Evolutionary conservation across 371 early-diverging fungal genomes (phyloP), one percentile per base, ranked within the genome.

Genomic region (Mortierella sp.): DNA sequence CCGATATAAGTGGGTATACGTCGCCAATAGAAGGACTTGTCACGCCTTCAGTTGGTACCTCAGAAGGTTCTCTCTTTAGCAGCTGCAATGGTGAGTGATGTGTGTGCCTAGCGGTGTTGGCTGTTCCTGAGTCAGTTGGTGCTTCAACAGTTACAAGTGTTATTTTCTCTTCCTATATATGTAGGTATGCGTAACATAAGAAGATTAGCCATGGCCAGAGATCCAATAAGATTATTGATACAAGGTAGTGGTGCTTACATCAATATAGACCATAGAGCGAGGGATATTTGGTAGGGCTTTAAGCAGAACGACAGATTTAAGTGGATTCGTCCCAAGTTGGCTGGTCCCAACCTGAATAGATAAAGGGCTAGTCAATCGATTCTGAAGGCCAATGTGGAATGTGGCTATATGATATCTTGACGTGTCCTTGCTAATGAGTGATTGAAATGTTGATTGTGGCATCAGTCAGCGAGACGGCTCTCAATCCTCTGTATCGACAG

Each of bases 201-300:
- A 43, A 30, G 30, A 47, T 16, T 11, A 35, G 39, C 20, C 26
- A n/a, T 2, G 28, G 52, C 9, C 5, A 26, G 1, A 51, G 20
- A 14, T 9, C 39, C 9, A 24, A 12, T 18, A 30, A 60, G 2
- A 22, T 10, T 28, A 45, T 37, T 5, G n/a, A 16, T 1, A 35
- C 2, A 22, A 40, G 12, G 32, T 6, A 37, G 3, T 40, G n/a
- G 20, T 59, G 32, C 80, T 59, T 79, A 79, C 81, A 49, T 80
- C 81, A 14, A 80, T 57, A 18, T 72, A 80, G 16, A 80, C 66
- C 72, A 80, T 40, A 18, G 75, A 66, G 22, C 70, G 60, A 1
- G 81, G 72, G 22, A 75, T 45, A 32, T 80, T 71, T 6, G 81
- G 81, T 3, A 80, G 40, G 3, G 75, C 72, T 37, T 75, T 80